Evolutionary conservation across 306 rosid genomes (phyloP), one percentile per base, ranked within the genome.

Genomic region (Begonia fuchsioides): DNA sequence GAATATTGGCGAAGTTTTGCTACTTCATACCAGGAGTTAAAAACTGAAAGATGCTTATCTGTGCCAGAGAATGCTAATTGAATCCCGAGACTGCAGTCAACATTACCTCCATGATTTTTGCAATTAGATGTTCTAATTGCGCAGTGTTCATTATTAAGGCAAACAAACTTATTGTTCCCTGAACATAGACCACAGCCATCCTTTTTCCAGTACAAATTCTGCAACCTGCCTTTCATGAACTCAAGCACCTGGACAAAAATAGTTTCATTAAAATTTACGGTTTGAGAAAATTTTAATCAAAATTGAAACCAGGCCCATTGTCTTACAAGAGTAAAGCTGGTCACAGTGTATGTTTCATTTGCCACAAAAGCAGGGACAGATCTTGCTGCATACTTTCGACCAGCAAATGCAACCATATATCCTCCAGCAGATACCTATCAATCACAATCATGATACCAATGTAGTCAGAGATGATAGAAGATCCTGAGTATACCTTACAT

Each of bases 21-120:
- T 49, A 83, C 94, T 72, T 88, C 96, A 55, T 88, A 88, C 96
- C 96, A 88, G n/a, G 96, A 88, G 70, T 88, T 88, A 51, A 88
- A 84, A 51, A 70, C 81, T 7, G 74, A 62, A 46, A 83, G 93
- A 65, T 88, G 86, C 50, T 83, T 81, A 50, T 88, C 96, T 1
- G 96, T 88, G 56, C 96, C 95, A 3, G 96, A 88, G 71, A 88
- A 88, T 2, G 96, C 88, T 74, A 84, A 51, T 38, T 88, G 94
- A 67, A 88, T 83, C 10, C 88, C 93, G 6, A 83, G 38, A 69
- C 88, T 88, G 71, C 96, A 88, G 71, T 88, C 96, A 18, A 80
- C 88, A 39, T 68, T 1, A 65, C 96, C 96, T 32, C 70, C 70
- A 43, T 58, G 74, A 62, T 5, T 61, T 70, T 68, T 83, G 88